Evolutionary conservation across 2,329 filamentous ascomycete species (phyloP).

Genomic region (Alternaria consortialis): DNA sequence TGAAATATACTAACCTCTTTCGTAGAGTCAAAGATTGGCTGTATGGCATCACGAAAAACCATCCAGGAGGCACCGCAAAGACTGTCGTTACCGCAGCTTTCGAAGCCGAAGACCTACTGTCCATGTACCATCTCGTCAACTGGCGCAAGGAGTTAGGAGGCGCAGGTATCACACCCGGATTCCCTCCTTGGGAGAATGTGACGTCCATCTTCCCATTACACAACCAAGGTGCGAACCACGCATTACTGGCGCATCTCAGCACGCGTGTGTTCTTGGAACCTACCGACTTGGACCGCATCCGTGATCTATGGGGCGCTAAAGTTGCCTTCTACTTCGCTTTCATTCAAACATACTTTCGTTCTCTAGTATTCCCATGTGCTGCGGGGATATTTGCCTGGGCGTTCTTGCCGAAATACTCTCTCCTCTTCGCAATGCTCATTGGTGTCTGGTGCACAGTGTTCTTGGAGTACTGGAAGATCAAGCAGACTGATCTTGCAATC

Average conservation of each 20-base stretch:
- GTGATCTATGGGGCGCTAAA: constrained; percentile 79
- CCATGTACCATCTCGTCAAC: constrained; percentile 80
- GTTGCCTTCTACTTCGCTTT: constrained; percentile 52
- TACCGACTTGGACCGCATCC: constrained; percentile 75
- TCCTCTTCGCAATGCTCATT: constrained; percentile 42
- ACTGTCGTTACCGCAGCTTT: constrained; percentile 68
- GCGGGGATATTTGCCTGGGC: constrained; percentile 43
- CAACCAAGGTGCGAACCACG: constrained; percentile 76
- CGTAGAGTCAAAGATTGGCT: constrained; percentile 83
- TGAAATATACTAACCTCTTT: not conserved
- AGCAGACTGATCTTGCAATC: constrained; percentile 43
- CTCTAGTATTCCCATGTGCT: constrained; percentile 41
- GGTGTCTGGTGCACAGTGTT: constrained; percentile 48
- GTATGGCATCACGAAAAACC: constrained; percentile 73
- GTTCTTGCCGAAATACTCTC: constrained; percentile 43
- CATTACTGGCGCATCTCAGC: constrained; percentile 78
- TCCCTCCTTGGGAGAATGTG: constrained; percentile 76
- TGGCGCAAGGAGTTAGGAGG: constrained; percentile 77
- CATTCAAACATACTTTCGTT: constrained; percentile 45
- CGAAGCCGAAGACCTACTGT: constrained; percentile 79
- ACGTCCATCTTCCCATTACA: constrained; percentile 81
- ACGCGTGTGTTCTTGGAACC: constrained; percentile 73
- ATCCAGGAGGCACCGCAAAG: constrained; percentile 59
- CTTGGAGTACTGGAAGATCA: constrained; percentile 48
- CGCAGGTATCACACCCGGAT: constrained; percentile 75